Conservation (phyloP, 2,329 filamentous ascomycete genomes). For the Fusarium fujikuroi region DNA sequence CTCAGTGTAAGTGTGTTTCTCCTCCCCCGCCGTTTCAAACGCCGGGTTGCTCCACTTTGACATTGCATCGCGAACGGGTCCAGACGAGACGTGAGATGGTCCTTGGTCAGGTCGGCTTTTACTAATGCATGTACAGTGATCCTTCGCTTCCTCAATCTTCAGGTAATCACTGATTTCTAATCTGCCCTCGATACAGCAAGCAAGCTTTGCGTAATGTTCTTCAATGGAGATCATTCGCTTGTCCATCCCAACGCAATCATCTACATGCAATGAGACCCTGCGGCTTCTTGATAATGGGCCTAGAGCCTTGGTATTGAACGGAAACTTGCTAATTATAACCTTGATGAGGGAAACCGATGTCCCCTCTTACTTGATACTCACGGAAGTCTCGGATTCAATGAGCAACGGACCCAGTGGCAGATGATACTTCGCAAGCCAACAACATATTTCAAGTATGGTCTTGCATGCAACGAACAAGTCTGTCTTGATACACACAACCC, state of each 20-base stretch:
- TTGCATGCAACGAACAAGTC: not conserved
- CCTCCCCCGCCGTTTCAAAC: constrained; percentile 39
- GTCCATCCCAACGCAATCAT: not conserved
- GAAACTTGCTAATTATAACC: not conserved
- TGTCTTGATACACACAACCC: not conserved
- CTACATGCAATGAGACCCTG: constrained; percentile 15
- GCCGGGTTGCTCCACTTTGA: constrained; percentile 16
- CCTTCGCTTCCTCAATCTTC: constrained; percentile 20
- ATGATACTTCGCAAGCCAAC: not conserved
- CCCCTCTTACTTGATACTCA: not conserved
- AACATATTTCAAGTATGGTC: not conserved
- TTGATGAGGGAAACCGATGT: not conserved
- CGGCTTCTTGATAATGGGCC: not conserved
- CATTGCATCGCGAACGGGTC: constrained; percentile 20
- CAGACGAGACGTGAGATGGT: not conserved
- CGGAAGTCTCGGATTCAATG: not conserved
- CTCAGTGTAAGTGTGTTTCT: not conserved
- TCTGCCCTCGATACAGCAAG: not conserved
- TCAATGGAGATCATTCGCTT: not conserved
- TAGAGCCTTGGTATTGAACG: not conserved
- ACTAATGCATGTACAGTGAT: constrained; percentile 21
- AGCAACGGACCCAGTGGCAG: not conserved
- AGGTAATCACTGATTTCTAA: constrained; percentile 1
- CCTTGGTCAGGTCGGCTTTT: constrained; percentile 14
- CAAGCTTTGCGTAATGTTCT: not conserved